Evolutionary conservation across 495 filamentous ascomycete species (phyloP), one percentile per base, ranked within the genome.

Genomic region (Parmelia sp.): DNA sequence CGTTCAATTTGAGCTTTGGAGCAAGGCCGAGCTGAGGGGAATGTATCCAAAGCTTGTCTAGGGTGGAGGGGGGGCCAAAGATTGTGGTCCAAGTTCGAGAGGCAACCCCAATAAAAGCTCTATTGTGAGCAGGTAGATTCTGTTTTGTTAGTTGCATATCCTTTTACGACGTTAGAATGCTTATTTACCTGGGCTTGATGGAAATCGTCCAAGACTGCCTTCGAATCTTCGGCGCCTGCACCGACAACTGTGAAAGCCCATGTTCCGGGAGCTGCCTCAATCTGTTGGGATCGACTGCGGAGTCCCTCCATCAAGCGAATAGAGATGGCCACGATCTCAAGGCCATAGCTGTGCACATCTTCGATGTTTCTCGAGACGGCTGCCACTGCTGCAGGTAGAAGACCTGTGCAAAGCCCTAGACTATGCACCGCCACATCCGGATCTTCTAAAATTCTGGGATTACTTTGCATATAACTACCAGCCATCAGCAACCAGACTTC

Each of bases 231-330:
- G 21, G 64, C 8, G 10, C 31, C 37, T 15, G 47, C 45, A 29
- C 67, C 68, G 33, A 69, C 61, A 33, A 69, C 44, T 19, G 60
- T 67, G 33, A 58, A 60, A 15, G 65, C 65, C 68, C 68, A 69
- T 33, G 53, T 57, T 21, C 68, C 68, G 25, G 42, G 57, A n/a
- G 15, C 23, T 21, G 19, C 23, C 15, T 69, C 68, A 6, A 67
- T 45, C 4, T 21, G 42, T 31, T 40, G 37, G 11, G 65, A 64
- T 29, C 68, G 51, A 36, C 19, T 33, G 3, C 37, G 56, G 21
- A 66, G 37, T 0, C 35, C 61, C 11, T 59, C 29, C 27, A 42
- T 66, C 25, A 69, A 49, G 31, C 68, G 68, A 45, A 67, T 27
- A 19, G 57, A 53, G 12, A 69, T 60, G 29, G 44, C 57, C 23